These are phyloP conservation scores for Tolypocladium ovalisporum DNA, from an alignment of 2,329 filamentous ascomycete genomes.

Conservation along the genomic window DNA sequence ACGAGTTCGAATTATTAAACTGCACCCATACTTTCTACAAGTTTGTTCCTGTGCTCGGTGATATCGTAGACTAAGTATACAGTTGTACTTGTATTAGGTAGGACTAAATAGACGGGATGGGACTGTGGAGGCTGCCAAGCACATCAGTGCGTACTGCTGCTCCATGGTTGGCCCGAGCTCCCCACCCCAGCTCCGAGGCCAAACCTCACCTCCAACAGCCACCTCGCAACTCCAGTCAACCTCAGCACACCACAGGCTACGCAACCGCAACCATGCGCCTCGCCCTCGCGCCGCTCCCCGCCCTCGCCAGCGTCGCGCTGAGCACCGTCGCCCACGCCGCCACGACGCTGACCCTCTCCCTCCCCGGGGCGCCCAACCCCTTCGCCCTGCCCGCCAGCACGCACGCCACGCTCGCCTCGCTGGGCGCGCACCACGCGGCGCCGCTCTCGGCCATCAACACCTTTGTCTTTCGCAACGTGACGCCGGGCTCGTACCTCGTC, in stretches of 20 bases:
- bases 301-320: slow-evolving; percentile 16
- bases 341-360: slow-evolving; percentile 29
- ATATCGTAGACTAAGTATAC: not conserved
- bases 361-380: slow-evolving; percentile 38
- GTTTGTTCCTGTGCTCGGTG: not conserved
- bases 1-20: not conserved
- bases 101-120: no score
- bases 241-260: not conserved
- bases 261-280: not conserved
- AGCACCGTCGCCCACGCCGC: slow-evolving; percentile 20
- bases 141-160: not conserved
- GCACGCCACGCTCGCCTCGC: slow-evolving; percentile 47
- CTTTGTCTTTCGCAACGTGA: slow-evolving; percentile 67
- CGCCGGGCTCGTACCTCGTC: slow-evolving; percentile 65
- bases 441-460: slow-evolving; percentile 58
- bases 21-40: not conserved
- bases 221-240: not conserved
- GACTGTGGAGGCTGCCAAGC: no score
- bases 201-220: not conserved
- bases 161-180: not conserved
- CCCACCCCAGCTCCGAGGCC: not conserved
- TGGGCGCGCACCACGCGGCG: slow-evolving; percentile 32
- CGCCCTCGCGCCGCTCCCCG: not conserved
- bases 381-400: slow-evolving; percentile 51
- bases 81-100: no score